Base-by-base conservation (phyloP, 495 filamentous ascomycete genomes). In the Umbilicaria muhlenbergii region DNA sequence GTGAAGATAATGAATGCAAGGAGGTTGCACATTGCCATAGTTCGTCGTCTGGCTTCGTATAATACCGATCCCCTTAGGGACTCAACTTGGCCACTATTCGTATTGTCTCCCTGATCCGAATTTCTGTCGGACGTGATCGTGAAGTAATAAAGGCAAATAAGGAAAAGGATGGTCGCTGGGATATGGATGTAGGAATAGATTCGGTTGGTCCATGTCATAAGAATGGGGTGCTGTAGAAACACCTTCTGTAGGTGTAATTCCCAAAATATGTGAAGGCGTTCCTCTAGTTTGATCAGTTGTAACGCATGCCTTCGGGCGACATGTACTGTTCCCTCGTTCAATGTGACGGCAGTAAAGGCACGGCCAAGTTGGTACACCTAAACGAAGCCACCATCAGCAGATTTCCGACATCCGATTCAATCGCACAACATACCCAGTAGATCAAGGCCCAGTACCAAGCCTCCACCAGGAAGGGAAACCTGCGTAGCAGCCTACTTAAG, bases 141-240 rank as follows among this genome's bases (percentile, higher is more conserved):
- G 50, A 74, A 74, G 57, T 81, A 77, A 56, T 75, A 82, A 5
- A 83, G 65, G 56, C 71, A 74, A 44, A 79, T 71, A 18, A 82
- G 65, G 54, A 78, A 83, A 11, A 71, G 68, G 40, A 84, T 84
- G 3, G 82, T 85, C 12, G 80, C 81, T 0, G 81, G 83, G 43
- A 88, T 86, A 57, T 87, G 82, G 49, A 88, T 83, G 51, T 85
- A 85, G 1, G 79, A 83, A 54, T 86, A 86, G 12, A 73, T 71
- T 54, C 75, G 68, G 51, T 87, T 86, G 50, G 63, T 65, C 60
- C 59, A 67, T 12, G 41, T 58, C 69, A 72, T 70, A 14, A 61
- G 44, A n/a, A 50, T 39, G 13, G 60, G 46, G 39, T 64, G 62
- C 16, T 50, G 38, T 35, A 78, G 60, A 47, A 78, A 78, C 58